phyloP scores from a whole-genome alignment of 179 eudicot genomes.

The Spinacia oleracea region DNA sequence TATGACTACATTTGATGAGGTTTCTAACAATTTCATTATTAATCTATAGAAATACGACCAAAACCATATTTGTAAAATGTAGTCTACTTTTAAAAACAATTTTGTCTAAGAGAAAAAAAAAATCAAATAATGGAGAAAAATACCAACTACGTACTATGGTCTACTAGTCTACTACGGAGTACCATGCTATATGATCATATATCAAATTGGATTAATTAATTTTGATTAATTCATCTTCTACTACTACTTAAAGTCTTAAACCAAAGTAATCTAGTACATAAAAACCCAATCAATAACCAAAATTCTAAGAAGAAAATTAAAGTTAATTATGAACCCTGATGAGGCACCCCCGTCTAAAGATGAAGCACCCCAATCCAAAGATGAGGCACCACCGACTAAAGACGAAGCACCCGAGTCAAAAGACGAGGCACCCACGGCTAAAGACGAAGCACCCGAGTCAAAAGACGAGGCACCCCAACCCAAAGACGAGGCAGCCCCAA shows the following conservation, averaged over 20 bases:
- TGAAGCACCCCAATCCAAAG: background rate
- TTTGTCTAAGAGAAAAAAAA: background rate
- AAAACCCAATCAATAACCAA: background rate
- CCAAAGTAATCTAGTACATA: background rate
- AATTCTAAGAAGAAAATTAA: too few species aligned
- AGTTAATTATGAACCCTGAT: background rate
- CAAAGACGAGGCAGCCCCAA: too few species aligned
- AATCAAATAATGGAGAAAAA: background rate
- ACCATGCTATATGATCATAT: background rate
- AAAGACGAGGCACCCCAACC: background rate
- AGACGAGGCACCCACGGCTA: background rate
- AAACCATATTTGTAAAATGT: background rate
- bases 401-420: background rate
- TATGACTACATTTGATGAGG: slow-evolving; percentile 1
- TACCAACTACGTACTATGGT: background rate
- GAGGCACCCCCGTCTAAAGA: background rate
- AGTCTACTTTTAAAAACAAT: background rate
- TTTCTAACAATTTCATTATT: background rate
- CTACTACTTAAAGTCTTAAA: background rate
- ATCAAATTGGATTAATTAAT: background rate
- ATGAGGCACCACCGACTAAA: background rate
- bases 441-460: background rate
- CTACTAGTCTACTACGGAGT: too few species aligned
- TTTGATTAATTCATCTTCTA: background rate
- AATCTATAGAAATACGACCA: background rate